Evolutionary conservation across 495 filamentous ascomycete species (phyloP).

Genomic region (Xylaria sp.): DNA sequence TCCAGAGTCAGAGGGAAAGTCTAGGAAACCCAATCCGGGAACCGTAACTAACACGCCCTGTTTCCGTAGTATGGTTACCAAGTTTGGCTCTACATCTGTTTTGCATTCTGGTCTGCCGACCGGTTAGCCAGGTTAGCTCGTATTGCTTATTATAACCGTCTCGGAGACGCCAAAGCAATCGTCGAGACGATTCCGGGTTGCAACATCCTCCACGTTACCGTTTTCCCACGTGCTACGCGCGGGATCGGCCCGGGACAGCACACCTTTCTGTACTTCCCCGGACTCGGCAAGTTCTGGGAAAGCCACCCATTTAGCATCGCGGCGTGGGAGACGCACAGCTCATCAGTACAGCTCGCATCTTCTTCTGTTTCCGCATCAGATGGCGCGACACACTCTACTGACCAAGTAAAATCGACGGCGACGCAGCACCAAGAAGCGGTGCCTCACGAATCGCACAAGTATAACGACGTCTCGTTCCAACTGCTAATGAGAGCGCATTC

Average conservation of each 20-base stretch:
- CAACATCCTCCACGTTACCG: conserved; percentile 15
- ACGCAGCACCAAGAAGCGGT: not conserved
- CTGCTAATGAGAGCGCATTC: conserved; percentile 11
- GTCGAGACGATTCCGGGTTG: conserved; percentile 23
- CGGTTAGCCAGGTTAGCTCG: conserved; percentile 42
- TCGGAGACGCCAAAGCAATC: conserved; percentile 52
- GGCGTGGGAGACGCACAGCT: conserved; percentile 10
- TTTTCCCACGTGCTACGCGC: conserved; percentile 1
- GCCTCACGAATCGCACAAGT: not conserved
- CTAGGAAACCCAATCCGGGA: not conserved
- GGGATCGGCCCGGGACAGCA: conserved; percentile 23
- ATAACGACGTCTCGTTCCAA: conserved; percentile 1
- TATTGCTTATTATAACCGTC: conserved; percentile 53
- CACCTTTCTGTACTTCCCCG: conserved; percentile 23
- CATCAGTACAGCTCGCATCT: not conserved
- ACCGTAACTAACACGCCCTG: not conserved
- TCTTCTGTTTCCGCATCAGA: conserved; percentile 10
- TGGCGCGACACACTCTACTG: not conserved
- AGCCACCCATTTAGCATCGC: conserved; percentile 28
- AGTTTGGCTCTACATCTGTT: conserved; percentile 51
- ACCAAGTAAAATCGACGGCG: not conserved
- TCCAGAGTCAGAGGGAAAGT: not conserved
- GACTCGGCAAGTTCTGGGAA: conserved; percentile 23
- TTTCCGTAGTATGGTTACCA: conserved; percentile 44
- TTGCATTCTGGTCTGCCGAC: conserved; percentile 56